phyloP scores from a whole-genome alignment of 1,284 basidiomycete genomes.

The Cystobasidium slooffiae region DNA sequence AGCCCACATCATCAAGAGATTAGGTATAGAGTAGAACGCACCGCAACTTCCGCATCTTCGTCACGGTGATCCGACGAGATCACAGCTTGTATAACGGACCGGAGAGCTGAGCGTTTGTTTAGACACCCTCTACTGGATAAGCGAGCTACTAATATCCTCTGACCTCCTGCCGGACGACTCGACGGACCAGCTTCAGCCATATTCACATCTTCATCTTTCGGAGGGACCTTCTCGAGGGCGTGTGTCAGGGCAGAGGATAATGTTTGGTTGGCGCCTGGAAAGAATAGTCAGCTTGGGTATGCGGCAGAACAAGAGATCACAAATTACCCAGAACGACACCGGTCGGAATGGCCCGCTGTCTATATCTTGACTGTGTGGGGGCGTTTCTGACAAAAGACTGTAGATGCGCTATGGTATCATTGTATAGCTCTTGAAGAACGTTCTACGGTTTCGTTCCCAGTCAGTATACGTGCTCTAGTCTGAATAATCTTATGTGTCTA shows the following conservation, averaged over 20 bases:
- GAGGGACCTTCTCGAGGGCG: neutral
- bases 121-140: slow-evolving; percentile 33
- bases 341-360: slow-evolving; percentile 12
- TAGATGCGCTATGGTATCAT: slow-evolving; percentile 26
- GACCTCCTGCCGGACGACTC: neutral
- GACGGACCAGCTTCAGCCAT: neutral
- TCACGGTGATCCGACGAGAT: slow-evolving; percentile 9
- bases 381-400: slow-evolving; percentile 18
- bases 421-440: slow-evolving; percentile 22
- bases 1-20: neutral
- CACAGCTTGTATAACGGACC: slow-evolving; percentile 11
- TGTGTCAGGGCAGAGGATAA: slow-evolving; percentile 3
- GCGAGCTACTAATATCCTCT: slow-evolving; percentile 1
- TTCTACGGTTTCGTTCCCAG: neutral
- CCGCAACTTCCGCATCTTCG: neutral
- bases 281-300: neutral
- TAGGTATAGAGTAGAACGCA: neutral
- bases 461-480: neutral
- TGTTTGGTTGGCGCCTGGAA: slow-evolving; percentile 28
- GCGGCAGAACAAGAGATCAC: neutral
- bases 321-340: slow-evolving; percentile 28
- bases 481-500: neutral
- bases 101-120: slow-evolving; percentile 33
- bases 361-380: neutral
- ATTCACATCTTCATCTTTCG: neutral